These are phyloP conservation scores for Brassica napus DNA, from an alignment of 345 rosid genomes.

Conservation along the genomic window DNA sequence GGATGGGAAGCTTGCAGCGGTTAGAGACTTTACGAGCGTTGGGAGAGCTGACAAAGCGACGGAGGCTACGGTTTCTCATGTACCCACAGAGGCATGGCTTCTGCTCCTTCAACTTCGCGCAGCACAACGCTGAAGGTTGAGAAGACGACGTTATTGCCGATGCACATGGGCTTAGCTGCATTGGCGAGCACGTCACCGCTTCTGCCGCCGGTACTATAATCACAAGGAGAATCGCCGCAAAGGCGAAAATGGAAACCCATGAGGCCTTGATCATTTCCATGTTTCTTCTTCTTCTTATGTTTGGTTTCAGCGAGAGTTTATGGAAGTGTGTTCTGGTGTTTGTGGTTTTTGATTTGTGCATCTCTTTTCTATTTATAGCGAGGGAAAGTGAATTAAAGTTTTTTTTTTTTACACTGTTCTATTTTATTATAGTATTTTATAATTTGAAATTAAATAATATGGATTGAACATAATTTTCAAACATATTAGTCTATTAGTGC, in stretches of 20 bases:
- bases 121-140: slow-evolving; percentile 68
- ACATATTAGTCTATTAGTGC: slow-evolving; percentile 3
- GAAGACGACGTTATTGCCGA: slow-evolving; percentile 69
- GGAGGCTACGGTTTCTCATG: slow-evolving; percentile 69
- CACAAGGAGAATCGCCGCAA: slow-evolving; percentile 42
- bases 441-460: neutral
- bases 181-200: slow-evolving; percentile 79
- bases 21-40: slow-evolving; percentile 90
- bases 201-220: slow-evolving; percentile 46
- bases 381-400: slow-evolving; percentile 12
- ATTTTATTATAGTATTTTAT: neutral
- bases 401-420: neutral
- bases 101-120: slow-evolving; percentile 79
- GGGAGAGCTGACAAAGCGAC: slow-evolving; percentile 70
- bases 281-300: slow-evolving; percentile 12
- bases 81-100: slow-evolving; percentile 91
- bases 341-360: slow-evolving; percentile 19
- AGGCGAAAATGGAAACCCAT: slow-evolving; percentile 41
- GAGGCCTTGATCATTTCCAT: slow-evolving; percentile 51
- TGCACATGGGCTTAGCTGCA: slow-evolving; percentile 81
- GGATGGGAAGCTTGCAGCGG: slow-evolving; percentile 86
- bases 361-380: slow-evolving; percentile 58
- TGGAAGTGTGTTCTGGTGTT: slow-evolving; percentile 21
- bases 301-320: slow-evolving; percentile 15
- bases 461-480: neutral